Evolutionary conservation across 768 basidiomycete species (phyloP), one percentile per base, ranked within the genome.

Genomic region (Tricholoma bakamatsutake): DNA sequence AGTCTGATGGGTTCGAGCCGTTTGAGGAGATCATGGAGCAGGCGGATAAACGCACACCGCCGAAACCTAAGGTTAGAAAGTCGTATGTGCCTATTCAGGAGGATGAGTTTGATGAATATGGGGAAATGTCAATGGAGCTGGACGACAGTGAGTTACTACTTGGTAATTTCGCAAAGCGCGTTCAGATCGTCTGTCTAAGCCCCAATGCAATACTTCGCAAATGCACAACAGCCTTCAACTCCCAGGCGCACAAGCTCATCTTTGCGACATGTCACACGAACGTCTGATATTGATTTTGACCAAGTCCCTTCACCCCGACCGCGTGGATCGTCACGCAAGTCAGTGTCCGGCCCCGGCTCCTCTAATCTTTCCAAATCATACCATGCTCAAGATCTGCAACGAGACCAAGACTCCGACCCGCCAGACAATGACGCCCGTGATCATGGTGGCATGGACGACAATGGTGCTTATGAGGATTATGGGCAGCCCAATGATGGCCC

Each of bases 1-100:
- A 81, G 65, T 87, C 87, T 24, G 90, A 90, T 68, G 90, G 88
- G 28, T 90, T 91, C 66, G 89, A 92, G 67, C 85, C 83, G 0
- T 91, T 91, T 67, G 87, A 87, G 54, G 79, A 89, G 63, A 66
- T 92, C 52, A 77, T 91, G 46, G 77, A 79, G 50, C 86, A 88
- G 62, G 87, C 80, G 2, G 86, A 87, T 70, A 78, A 78, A 49
- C 75, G 81, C n/a, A 78, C 83, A 4, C 87, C 84, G 1, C 84
- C 83, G 17, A 74, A 72, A 43, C 75, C 80, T 17, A 81, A 81
- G 62, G 71, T 69, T 73, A 81, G 75, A 62, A 81, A 77, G 60
- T 65, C 75, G n/a, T 70, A 73, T 1, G 56, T 65, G 0, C 59
- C 66, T 12, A 61, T 62, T 37, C 66, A 67, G 3, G 71, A 71